Evolutionary conservation across 1,139 yeast species (phyloP).

Genomic region (Saccharomyces pastorianus): DNA sequence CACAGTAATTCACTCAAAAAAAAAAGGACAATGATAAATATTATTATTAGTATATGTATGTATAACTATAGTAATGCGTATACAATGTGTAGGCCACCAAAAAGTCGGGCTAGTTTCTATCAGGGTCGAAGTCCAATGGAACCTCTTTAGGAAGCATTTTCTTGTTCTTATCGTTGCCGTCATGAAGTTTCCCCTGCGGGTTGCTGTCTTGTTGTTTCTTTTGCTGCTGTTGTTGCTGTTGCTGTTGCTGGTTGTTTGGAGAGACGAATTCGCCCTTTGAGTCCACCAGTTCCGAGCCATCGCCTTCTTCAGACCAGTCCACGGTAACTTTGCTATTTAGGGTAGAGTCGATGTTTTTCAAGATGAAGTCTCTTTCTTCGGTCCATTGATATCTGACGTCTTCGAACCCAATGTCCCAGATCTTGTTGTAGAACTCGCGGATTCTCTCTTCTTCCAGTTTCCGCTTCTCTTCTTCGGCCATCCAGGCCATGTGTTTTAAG

Average conservation of each 20-base stretch:
- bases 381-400: slow-evolving; percentile 65
- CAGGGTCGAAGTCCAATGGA: slow-evolving; percentile 12
- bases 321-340: slow-evolving; percentile 35
- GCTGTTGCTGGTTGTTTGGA: not conserved
- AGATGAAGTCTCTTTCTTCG: slow-evolving; percentile 53
- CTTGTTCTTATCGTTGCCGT: slow-evolving; percentile 1
- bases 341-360: slow-evolving; percentile 59
- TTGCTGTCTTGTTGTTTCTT: slow-evolving; percentile 2
- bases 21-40: not conserved
- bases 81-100: not conserved
- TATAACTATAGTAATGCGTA: not conserved
- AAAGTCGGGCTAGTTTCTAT: slow-evolving; percentile 3
- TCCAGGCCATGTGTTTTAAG: slow-evolving; percentile 91
- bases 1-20: not conserved
- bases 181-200: slow-evolving; percentile 2
- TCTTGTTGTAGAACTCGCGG: slow-evolving; percentile 60
- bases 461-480: slow-evolving; percentile 84
- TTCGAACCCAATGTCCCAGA: slow-evolving; percentile 70
- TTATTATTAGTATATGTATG: not conserved
- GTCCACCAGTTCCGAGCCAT: slow-evolving; percentile 23
- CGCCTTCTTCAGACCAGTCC: slow-evolving; percentile 62
- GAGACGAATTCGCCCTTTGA: not conserved
- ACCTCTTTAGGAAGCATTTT: slow-evolving; percentile 4
- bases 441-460: slow-evolving; percentile 58
- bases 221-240: not conserved